Evolutionary conservation across 2,329 filamentous ascomycete genomes (phyloP), one percentile per base, ranked within the genome.

Genomic region (Ascochyta pisi): DNA sequence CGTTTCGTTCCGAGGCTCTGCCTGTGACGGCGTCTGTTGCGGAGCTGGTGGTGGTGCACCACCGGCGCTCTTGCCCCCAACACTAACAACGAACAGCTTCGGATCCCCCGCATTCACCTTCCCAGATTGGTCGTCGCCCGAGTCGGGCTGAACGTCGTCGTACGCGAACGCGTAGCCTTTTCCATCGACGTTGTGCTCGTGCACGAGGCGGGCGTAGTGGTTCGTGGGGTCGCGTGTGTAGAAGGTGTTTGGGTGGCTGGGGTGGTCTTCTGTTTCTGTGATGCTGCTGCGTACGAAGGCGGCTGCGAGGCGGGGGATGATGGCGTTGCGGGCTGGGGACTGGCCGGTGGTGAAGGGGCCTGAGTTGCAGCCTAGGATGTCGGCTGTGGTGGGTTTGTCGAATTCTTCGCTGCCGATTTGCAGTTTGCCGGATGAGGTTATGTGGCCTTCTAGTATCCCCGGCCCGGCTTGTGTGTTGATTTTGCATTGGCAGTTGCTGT

Each of bases 101-200:
- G 53, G 53, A 26, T 55, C 53, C 16, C 53, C 53, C 6, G 53
- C 46, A 7, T 55, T 55, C 37, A 55, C 53, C 22, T 55, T 55
- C 0, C 53, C 53, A 8, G 45, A 50, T 19, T 55, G 53, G 8
- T 55, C 53, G 2, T 31, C 53, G 12, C 53, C 53, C 8, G 23
- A 19, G 9, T 50, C 41, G 3, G 41, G 41, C 46, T 55, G 46
- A 5, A 55, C 53, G 12, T 55, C 53, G 24, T 55, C 53, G 16
- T 55, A 55, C 9, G 53, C 53, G 23, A 55, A 55, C 1, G 53
- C 53, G 22, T 55, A 55, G 6, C 53, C 53, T 22, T 55, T 55
- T 23, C 23, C 19, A 16, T 55, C 53, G 0, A 50, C 46, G n/a
- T 55, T 55, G 6, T 50, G 45, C 38, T 55, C 53, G 16, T 55